A percentile compares a stretch with the other conserved stretches of the same genome.
Evolutionary conservation across 306 rosid genomes (phyloP).

Genomic region (Cajanus cajan): DNA sequence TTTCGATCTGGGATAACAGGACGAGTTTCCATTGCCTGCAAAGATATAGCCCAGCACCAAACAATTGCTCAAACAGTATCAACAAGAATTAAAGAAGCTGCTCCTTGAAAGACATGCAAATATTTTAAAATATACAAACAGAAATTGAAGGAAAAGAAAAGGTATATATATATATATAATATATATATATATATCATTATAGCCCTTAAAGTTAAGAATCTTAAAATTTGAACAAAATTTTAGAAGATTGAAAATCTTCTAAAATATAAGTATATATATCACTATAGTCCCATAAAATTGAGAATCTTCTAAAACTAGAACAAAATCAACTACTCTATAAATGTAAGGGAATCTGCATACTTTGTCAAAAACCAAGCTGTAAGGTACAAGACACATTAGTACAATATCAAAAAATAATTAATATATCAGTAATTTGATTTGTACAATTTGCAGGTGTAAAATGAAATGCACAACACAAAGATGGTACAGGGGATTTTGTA

Average conservation of each 20-base stretch:
- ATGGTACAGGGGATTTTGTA: not conserved
- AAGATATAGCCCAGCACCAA: constrained; percentile 15
- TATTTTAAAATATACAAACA: not conserved
- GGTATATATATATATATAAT: not conserved
- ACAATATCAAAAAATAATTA: not conserved
- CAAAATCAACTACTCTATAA: not conserved
- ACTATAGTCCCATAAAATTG: not conserved
- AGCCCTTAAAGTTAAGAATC: not conserved
- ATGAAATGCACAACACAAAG: not conserved
- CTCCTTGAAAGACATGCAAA: not conserved
- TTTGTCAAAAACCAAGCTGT: not conserved
- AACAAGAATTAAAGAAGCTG: not conserved
- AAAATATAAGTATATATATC: not conserved
- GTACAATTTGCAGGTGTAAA: not conserved
- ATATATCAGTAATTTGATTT: not conserved
- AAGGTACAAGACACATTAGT: not conserved
- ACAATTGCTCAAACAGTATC: constrained; percentile 15
- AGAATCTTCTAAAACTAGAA: not conserved
- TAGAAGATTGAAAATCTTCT: too few relatives aligned
- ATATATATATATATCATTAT: not conserved
- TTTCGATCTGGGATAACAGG: constrained; percentile 85
- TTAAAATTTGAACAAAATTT: not conserved
- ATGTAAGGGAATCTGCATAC: not conserved
- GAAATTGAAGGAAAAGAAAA: not conserved
- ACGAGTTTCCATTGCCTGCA: constrained; percentile 93